A percentile compares a stretch with the other conserved stretches of the same genome.
Conservation (phyloP, 176 grass and related monocot genomes). For the Stipa capillata region DNA sequence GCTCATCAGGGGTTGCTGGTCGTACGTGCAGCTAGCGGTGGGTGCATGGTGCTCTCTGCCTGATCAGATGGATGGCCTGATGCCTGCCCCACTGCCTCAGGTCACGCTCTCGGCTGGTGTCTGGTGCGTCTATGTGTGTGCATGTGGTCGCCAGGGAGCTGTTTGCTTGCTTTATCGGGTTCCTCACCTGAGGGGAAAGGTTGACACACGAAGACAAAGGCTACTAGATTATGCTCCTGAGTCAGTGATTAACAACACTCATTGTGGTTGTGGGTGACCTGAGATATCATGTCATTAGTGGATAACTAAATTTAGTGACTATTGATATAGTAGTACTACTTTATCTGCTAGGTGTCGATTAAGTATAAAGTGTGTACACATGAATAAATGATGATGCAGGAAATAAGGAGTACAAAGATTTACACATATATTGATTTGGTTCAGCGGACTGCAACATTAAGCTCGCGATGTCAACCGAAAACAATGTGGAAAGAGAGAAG, state of each 20-base stretch:
- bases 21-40: background rate
- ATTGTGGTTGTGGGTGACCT: background rate
- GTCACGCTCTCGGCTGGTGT: background rate
- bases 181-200: background rate
- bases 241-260: background rate
- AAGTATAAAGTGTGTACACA: background rate
- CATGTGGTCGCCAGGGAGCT: background rate
- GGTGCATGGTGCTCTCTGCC: background rate
- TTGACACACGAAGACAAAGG: background rate
- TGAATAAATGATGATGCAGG: background rate
- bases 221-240: background rate
- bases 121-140: too few species aligned
- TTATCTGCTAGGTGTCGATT: background rate
- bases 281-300: background rate
- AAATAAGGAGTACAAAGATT: background rate
- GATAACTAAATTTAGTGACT: background rate
- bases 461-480: background rate
- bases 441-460: too few species aligned
- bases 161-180: conserved; percentile 1
- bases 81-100: background rate
- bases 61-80: background rate
- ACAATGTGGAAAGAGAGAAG: background rate
- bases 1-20: background rate
- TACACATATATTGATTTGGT: background rate
- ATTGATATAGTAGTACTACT: background rate